Conservation (phyloP, 2,329 filamentous ascomycete genomes). For the Neonectria neomacrospora region DNA sequence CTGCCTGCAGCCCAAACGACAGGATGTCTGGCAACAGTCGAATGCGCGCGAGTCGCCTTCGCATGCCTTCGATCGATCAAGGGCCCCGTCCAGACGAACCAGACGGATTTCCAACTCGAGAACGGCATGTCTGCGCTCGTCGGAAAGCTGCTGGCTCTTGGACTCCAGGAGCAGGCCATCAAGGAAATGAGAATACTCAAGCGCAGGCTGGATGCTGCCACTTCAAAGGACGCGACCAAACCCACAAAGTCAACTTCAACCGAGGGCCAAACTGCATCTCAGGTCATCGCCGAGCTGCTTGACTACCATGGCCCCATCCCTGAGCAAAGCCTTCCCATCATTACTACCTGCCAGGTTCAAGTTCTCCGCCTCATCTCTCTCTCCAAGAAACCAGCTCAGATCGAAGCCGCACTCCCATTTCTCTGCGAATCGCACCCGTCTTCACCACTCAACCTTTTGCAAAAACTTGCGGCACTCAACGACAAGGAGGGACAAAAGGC, state of each 20-base stretch:
- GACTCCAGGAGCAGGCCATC: conserved; percentile 73
- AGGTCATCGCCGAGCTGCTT: conserved; percentile 67
- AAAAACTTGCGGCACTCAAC: conserved; percentile 56
- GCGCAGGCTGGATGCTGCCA: conserved; percentile 63
- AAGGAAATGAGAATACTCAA: conserved; percentile 77
- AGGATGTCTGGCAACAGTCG: conserved; percentile 67
- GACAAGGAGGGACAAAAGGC: conserved; percentile 65
- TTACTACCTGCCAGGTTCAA: conserved; percentile 73
- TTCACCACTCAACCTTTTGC: conserved; percentile 69
- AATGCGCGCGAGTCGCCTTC: conserved; percentile 77
- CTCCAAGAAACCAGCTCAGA: conserved; percentile 67
- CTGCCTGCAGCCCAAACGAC: conserved; percentile 49
- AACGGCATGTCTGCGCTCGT: conserved; percentile 77
- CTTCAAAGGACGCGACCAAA: conserved; percentile 47
- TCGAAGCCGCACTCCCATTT: conserved; percentile 67
- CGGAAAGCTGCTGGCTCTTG: conserved; percentile 72
- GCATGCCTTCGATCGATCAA: conserved; percentile 70
- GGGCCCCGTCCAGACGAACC: conserved; percentile 61
- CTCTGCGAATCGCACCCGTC: conserved; percentile 63
- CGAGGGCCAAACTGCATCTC: conserved; percentile 46
- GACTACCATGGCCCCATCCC: conserved; percentile 64
- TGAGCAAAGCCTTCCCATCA: conserved; percentile 60
- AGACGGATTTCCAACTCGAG: conserved; percentile 76
- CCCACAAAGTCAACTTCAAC: conserved; percentile 43
- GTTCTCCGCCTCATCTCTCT: conserved; percentile 71